These are phyloP conservation scores for Cryptosporidium sp. DNA, from an alignment of 169 alveolate genomes.

Conservation along the genomic window DNA sequence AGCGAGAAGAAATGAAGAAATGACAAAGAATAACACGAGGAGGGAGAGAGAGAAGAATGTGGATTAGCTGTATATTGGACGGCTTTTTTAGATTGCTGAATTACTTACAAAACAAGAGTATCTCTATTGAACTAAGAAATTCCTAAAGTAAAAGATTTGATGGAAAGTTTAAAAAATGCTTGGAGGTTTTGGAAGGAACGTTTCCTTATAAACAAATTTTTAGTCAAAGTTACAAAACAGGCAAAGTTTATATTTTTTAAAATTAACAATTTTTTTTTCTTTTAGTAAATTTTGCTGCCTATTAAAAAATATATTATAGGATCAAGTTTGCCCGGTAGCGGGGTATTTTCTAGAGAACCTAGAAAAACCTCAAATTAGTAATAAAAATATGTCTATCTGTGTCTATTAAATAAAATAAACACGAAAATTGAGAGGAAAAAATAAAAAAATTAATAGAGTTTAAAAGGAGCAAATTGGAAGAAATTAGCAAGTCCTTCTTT, in stretches of 20 bases:
- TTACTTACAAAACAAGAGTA: background rate
- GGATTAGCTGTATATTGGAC: no score
- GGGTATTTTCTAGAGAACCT: constrained; percentile 10
- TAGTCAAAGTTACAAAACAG: background rate
- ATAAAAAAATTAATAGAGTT: background rate
- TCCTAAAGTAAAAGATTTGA: background rate
- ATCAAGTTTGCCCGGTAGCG: constrained; percentile 20
- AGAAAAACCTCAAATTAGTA: constrained; percentile 1
- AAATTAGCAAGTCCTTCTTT: background rate
- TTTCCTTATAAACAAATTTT: no score
- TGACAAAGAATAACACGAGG: background rate
- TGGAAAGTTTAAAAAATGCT: no score
- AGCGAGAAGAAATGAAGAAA: background rate
- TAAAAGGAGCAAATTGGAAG: background rate
- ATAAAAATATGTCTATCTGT: constrained; percentile 49
- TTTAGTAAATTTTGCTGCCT: background rate
- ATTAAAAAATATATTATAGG: background rate
- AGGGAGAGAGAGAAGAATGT: background rate
- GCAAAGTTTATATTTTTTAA: background rate
- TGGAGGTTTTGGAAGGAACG: background rate
- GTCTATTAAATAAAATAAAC: background rate
- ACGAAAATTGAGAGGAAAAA: background rate
- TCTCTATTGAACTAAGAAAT: no score
- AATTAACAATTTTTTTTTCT: no score
- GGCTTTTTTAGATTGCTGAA: no score